A percentile compares a stretch with the other conserved stretches of the same genome.
Conservation (phyloP, 2,329 filamentous ascomycete genomes). For the Sporothrix humicola region DNA sequence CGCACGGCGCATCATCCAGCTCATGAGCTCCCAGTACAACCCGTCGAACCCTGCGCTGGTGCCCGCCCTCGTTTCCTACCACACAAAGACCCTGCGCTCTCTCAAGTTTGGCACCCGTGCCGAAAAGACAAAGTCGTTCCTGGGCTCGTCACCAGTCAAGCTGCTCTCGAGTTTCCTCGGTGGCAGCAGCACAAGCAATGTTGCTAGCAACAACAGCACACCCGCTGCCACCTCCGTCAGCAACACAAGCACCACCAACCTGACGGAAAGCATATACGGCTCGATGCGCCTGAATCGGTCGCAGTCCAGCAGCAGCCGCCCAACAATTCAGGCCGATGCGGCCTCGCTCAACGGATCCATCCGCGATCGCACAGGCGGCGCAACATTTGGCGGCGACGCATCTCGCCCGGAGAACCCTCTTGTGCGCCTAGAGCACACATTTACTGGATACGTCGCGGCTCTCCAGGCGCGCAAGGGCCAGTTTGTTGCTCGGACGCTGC, state of each 20-base stretch:
- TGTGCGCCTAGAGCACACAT: slow-evolving; percentile 79
- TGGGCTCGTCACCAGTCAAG: slow-evolving; percentile 87
- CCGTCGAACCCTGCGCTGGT: slow-evolving; percentile 68
- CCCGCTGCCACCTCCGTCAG: background rate
- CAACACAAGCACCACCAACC: slow-evolving; percentile 39
- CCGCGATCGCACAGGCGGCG: slow-evolving; percentile 52
- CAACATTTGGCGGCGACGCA: slow-evolving; percentile 55
- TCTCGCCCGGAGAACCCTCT: slow-evolving; percentile 67
- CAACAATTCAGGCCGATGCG: background rate
- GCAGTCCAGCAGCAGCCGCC: slow-evolving; percentile 42
- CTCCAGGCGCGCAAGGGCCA: slow-evolving; percentile 86
- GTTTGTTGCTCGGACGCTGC: slow-evolving; percentile 77
- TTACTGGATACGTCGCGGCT: slow-evolving; percentile 81
- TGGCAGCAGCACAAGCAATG: slow-evolving; percentile 21
- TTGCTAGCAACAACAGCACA: slow-evolving; percentile 56
- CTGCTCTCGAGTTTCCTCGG: slow-evolving; percentile 80
- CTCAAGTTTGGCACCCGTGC: slow-evolving; percentile 67
- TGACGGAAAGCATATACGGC: slow-evolving; percentile 43
- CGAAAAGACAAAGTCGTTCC: slow-evolving; percentile 70
- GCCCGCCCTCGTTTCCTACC: slow-evolving; percentile 74
- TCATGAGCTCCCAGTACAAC: slow-evolving; percentile 73
- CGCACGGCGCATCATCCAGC: slow-evolving; percentile 73
- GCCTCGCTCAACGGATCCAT: slow-evolving; percentile 61
- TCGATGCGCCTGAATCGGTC: slow-evolving; percentile 33
- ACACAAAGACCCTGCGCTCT: slow-evolving; percentile 76